Conservation (phyloP, 2,329 filamentous ascomycete genomes). For the Fusarium pilosicola region DNA sequence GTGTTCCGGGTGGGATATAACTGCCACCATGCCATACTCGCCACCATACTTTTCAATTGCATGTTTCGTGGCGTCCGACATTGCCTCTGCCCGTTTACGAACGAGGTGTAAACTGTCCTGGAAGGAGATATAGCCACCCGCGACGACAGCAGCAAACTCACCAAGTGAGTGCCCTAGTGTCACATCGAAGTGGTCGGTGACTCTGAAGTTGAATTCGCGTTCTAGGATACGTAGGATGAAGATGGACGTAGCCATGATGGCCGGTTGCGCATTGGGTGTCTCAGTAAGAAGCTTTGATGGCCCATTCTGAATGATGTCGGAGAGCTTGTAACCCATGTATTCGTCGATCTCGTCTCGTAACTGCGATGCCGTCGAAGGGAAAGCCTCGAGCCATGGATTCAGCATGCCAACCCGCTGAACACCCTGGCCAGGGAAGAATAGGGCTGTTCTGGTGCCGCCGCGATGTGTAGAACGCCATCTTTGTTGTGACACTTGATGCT, state of each 20-base stretch:
- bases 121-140: slow-evolving; percentile 82
- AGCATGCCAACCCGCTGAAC: slow-evolving; percentile 92
- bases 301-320: slow-evolving; percentile 80
- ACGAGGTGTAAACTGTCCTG: slow-evolving; percentile 82
- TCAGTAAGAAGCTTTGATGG: slow-evolving; percentile 80
- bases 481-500: slow-evolving; percentile 17
- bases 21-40: slow-evolving; percentile 93
- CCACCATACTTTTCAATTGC: slow-evolving; percentile 76
- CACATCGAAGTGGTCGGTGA: slow-evolving; percentile 77
- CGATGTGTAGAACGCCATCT: slow-evolving; percentile 48
- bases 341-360: slow-evolving; percentile 88
- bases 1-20: slow-evolving; percentile 86
- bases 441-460: slow-evolving; percentile 61
- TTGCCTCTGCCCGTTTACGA: slow-evolving; percentile 79
- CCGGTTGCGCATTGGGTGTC: slow-evolving; percentile 90
- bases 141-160: slow-evolving; percentile 91
- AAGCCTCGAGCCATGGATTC: slow-evolving; percentile 84
- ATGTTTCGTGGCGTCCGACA: slow-evolving; percentile 78
- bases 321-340: slow-evolving; percentile 78
- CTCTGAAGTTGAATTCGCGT: slow-evolving; percentile 81
- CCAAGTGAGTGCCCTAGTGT: slow-evolving; percentile 91
- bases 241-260: slow-evolving; percentile 95
- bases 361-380: slow-evolving; percentile 79
- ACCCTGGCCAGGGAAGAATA: slow-evolving; percentile 80
- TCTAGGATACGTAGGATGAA: slow-evolving; percentile 90